phyloP scores from a whole-genome alignment of 176 grass and related monocot species.

The Tuctoria greenei region DNA sequence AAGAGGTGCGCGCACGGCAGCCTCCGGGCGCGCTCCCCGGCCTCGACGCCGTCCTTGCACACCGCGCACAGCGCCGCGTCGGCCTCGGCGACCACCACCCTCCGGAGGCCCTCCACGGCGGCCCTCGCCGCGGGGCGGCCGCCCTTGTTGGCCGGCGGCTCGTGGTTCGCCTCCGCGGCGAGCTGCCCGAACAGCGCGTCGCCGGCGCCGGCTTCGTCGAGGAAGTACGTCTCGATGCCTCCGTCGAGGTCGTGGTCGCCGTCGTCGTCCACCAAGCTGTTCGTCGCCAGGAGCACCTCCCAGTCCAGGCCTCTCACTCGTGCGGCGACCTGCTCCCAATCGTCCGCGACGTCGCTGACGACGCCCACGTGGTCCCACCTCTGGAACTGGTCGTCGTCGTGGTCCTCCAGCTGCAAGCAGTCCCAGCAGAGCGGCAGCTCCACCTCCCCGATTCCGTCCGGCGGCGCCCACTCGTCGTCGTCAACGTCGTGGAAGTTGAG shows the following conservation, averaged over 20 bases:
- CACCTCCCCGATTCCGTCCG: slow-evolving; percentile 45
- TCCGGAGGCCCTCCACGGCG: slow-evolving; percentile 65
- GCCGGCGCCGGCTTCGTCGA: slow-evolving; percentile 55
- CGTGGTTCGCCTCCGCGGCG: slow-evolving; percentile 37
- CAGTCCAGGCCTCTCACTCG: slow-evolving; percentile 51
- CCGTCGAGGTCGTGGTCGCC: slow-evolving; percentile 28
- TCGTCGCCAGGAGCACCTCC: slow-evolving; percentile 77
- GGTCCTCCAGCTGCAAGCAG: slow-evolving; percentile 65
- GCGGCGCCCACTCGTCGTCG: slow-evolving; percentile 22
- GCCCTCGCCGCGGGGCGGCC: slow-evolving; percentile 52
- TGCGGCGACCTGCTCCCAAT: slow-evolving; percentile 50
- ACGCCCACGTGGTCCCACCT: slow-evolving; percentile 55
- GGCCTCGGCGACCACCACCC: slow-evolving; percentile 44
- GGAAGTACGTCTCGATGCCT: slow-evolving; percentile 52
- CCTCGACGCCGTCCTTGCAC: slow-evolving; percentile 70
- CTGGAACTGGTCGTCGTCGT: slow-evolving; percentile 43
- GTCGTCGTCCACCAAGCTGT: slow-evolving; percentile 40
- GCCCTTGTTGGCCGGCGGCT: slow-evolving; percentile 53
- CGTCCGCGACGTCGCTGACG: slow-evolving; percentile 23
- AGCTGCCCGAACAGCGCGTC: slow-evolving; percentile 69
- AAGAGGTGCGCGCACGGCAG: slow-evolving; percentile 78
- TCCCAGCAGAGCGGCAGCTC: slow-evolving; percentile 53
- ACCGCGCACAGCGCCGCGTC: slow-evolving; percentile 64
- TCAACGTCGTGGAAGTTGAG: slow-evolving; percentile 35
- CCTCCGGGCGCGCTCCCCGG: slow-evolving; percentile 49